phyloP scores from a whole-genome alignment of 257 asterid genomes.

The Fraxinus anomala region DNA sequence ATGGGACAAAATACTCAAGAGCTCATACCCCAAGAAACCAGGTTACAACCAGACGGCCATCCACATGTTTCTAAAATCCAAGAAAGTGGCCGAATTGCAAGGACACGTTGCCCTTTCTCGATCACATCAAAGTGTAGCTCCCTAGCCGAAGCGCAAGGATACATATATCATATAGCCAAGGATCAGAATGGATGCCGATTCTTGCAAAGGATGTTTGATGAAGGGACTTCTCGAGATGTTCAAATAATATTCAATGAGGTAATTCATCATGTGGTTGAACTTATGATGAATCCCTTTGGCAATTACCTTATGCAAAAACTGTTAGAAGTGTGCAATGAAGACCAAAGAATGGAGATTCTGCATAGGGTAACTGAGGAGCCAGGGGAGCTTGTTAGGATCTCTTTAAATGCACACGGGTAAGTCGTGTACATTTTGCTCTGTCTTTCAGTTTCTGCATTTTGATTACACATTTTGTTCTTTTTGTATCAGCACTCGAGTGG shows the following conservation, averaged over 20 bases:
- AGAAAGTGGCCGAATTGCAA: constrained; percentile 33
- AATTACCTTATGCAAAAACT: constrained; percentile 93
- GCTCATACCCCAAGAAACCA: constrained; percentile 35
- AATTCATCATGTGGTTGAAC: constrained; percentile 72
- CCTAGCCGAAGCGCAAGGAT: constrained; percentile 59
- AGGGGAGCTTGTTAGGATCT: constrained; percentile 79
- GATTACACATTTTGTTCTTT: constrained; percentile 17
- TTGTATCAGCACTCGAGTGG: constrained; percentile 84
- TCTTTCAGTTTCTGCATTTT: constrained; percentile 12
- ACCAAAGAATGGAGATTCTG: constrained; percentile 75
- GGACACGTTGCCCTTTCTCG: constrained; percentile 35
- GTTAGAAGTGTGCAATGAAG: constrained; percentile 86
- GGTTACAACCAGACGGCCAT: background rate
- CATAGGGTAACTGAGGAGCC: constrained; percentile 68
- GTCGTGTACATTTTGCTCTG: constrained; percentile 13
- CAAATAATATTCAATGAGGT: constrained; percentile 72
- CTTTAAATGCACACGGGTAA: constrained; percentile 90
- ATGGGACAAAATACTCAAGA: constrained; percentile 31
- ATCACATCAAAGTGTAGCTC: constrained; percentile 52
- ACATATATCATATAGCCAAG: constrained; percentile 57
- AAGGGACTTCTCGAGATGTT: constrained; percentile 68
- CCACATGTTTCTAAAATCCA: constrained; percentile 26
- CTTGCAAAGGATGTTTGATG: constrained; percentile 83
- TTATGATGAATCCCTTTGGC: constrained; percentile 92
- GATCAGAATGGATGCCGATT: constrained; percentile 95